Conservation (phyloP, 176 grass and related monocot species). For the Ananas comosus region DNA sequence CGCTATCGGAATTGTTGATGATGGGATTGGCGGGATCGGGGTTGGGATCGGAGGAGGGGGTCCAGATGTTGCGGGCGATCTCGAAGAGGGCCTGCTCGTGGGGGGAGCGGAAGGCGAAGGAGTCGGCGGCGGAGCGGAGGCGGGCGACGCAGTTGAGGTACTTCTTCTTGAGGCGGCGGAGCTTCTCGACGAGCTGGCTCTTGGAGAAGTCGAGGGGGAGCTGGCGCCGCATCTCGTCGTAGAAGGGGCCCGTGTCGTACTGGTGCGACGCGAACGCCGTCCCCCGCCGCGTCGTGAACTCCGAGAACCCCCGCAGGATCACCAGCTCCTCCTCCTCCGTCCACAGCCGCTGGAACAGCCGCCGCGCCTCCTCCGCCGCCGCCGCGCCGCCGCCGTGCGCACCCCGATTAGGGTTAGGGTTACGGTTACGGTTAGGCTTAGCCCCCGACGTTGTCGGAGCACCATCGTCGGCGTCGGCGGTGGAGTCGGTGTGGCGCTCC, state of each 20-base stretch:
- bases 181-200: conserved; percentile 94
- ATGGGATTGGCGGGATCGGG: conserved; percentile 21
- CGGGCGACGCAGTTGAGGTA: conserved; percentile 81
- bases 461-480: not conserved
- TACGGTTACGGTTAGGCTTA: conserved; percentile 9
- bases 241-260: conserved; percentile 98
- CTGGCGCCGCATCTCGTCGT: conserved; percentile 79
- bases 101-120: conserved; percentile 59
- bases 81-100: conserved; percentile 87
- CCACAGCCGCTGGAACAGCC: conserved; percentile 90
- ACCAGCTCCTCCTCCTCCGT: conserved; percentile 92
- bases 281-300: conserved; percentile 72
- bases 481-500: not conserved
- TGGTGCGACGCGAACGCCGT: conserved; percentile 88
- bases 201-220: conserved; percentile 85
- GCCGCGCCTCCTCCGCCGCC: conserved; percentile 39
- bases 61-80: conserved; percentile 78
- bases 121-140: conserved; percentile 38
- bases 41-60: conserved; percentile 43
- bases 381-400: conserved; percentile 11
- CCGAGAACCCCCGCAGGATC: conserved; percentile 73
- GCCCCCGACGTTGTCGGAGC: too few relatives aligned
- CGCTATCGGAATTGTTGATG: conserved; percentile 34
- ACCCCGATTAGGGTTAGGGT: conserved; percentile 2
- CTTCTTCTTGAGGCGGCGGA: conserved; percentile 91